A percentile compares a stretch with the other conserved stretches of the same genome.
phyloP scores from a whole-genome alignment of 2,329 filamentous ascomycete species.

The Alternaria solani region DNA sequence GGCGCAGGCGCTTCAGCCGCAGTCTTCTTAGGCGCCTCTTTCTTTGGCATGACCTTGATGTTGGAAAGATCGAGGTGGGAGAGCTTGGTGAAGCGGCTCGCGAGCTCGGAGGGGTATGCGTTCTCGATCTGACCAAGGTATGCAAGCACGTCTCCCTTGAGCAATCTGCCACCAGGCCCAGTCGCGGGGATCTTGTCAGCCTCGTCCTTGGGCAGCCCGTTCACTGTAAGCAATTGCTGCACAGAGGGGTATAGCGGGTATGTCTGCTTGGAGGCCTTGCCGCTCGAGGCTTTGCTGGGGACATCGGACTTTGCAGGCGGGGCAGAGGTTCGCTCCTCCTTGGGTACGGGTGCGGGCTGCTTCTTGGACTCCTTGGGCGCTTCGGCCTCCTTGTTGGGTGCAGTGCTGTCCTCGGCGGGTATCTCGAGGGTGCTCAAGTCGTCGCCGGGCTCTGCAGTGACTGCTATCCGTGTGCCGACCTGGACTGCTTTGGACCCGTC shows the following conservation, averaged over 20 bases:
- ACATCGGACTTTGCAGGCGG: slow-evolving; percentile 37
- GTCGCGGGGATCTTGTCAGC: slow-evolving; percentile 84
- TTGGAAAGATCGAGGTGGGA: slow-evolving; percentile 92
- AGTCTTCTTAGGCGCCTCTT: slow-evolving; percentile 58
- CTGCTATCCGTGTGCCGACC: slow-evolving; percentile 82
- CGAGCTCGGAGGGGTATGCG: slow-evolving; percentile 74
- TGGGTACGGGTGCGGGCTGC: slow-evolving; percentile 35
- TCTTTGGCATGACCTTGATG: slow-evolving; percentile 76
- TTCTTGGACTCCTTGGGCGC: slow-evolving; percentile 41
- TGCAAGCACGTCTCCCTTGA: slow-evolving; percentile 95
- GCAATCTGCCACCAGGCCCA: slow-evolving; percentile 83
- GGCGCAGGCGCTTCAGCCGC: slow-evolving; percentile 51
- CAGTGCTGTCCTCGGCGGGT: slow-evolving; percentile 69
- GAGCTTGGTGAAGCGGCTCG: slow-evolving; percentile 75
- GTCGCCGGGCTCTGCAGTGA: slow-evolving; percentile 82
- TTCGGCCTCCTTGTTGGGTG: slow-evolving; percentile 52
- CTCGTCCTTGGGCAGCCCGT: slow-evolving; percentile 78
- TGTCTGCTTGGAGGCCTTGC: slow-evolving; percentile 68
- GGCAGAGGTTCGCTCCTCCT: slow-evolving; percentile 48
- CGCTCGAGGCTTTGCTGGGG: slow-evolving; percentile 42
- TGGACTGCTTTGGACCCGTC: slow-evolving; percentile 79
- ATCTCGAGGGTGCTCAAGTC: slow-evolving; percentile 78
- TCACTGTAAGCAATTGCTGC: slow-evolving; percentile 77
- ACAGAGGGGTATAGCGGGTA: slow-evolving; percentile 86
- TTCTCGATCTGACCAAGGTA: slow-evolving; percentile 81